Evolutionary conservation across 1,139 yeast species (phyloP).

Genomic region (Yamadazyma jaroonii): DNA sequence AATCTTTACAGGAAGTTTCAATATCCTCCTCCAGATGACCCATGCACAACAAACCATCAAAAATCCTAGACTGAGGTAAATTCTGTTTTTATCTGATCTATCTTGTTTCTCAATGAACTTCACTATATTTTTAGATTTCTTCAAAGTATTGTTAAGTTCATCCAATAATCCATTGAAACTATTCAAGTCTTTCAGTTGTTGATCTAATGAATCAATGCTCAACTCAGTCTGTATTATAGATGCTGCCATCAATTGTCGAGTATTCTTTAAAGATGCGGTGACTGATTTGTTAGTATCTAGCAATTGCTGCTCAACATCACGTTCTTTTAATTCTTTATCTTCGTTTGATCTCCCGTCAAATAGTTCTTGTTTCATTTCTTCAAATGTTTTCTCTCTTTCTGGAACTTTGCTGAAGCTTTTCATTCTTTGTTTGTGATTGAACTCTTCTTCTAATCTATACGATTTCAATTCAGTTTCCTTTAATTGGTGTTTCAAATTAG

Average conservation of each 20-base stretch:
- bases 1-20: conserved; percentile 54
- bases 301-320: conserved; percentile 31
- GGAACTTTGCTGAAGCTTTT: conserved; percentile 18
- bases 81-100: conserved; percentile 55
- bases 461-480: conserved; percentile 26
- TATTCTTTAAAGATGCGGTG: conserved; percentile 50
- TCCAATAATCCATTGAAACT: conserved; percentile 54
- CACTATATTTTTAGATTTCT: conserved; percentile 55
- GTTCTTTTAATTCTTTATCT: conserved; percentile 14
- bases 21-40: conserved; percentile 64
- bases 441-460: conserved; percentile 22
- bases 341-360: conserved; percentile 13
- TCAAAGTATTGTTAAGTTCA: conserved; percentile 52
- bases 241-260: conserved; percentile 53
- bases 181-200: conserved; percentile 53
- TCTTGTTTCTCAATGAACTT: conserved; percentile 68
- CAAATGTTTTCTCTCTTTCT: conserved; percentile 12
- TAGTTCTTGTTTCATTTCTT: conserved; percentile 14
- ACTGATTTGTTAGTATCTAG: conserved; percentile 51
- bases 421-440: conserved; percentile 28
- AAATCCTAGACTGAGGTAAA: conserved; percentile 58
- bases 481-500: conserved; percentile 21
- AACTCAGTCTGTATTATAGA: conserved; percentile 60
- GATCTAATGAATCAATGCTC: conserved; percentile 59
- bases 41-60: conserved; percentile 54